Evolutionary conservation across 148 eudicot species (phyloP), one percentile per base, ranked within the genome.

Genomic region (Suaeda aralocaspica): DNA sequence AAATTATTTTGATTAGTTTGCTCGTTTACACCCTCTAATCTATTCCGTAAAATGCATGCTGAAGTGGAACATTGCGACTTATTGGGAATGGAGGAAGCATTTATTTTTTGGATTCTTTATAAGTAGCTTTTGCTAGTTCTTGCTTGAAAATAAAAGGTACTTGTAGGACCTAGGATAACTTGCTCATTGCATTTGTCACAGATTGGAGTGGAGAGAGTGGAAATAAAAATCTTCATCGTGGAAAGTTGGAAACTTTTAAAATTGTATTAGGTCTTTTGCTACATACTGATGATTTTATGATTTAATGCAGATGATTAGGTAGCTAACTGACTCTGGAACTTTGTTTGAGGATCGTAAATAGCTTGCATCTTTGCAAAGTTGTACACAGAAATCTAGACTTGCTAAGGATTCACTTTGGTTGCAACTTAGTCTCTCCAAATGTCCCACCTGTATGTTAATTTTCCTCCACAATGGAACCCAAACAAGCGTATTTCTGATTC

Each of bases 381-480:
- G 34, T 64, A 48, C 28, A 25, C 44, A 58, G 41, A 36, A 36
- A 36, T 8, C 41, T 66, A 58, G 39, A 74, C 66, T 78, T 9
- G 31, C 67, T 59, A 46, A 65, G 34, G 68, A 73, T 57, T 64
- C 41, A 25, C 41, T 26, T 64, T 63, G 79, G 56, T 57, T 77
- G 64, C 52, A 49, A 28, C 36, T 76, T 14, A 9, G 50, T 70
- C 62, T 22, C 5, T 39, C 77, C 71, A 55, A 63, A 84, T 90
- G 87, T 81, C 85, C 67, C 73, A 74, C 24, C 56, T 79, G 63
- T 70, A 68, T 72, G 33, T 48, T 33, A 77, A 82, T 75, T 74
- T 53, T 28, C 71, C 84, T 36, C 44, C 79, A 46, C 82, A 78
- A 53, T 82, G 89, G 84, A 80, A 77, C 67, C 41, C 81, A 56